These are phyloP conservation scores for Chlorella vulgaris DNA, from an alignment of 139 green algal genomes.

Conservation along the genomic window DNA sequence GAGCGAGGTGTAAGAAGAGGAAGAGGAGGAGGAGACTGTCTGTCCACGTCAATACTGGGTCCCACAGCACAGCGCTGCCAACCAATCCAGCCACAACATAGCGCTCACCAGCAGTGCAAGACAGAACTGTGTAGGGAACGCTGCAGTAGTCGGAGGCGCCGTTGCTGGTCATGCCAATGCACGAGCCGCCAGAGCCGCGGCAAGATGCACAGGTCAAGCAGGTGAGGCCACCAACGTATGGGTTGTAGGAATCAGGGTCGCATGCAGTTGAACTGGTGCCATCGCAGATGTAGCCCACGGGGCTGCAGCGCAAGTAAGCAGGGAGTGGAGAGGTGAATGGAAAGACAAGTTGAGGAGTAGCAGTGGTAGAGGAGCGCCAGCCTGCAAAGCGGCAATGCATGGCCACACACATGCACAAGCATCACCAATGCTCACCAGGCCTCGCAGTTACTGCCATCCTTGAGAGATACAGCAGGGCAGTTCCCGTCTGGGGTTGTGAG, in stretches of 20 bases:
- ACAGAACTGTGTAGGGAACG: not conserved
- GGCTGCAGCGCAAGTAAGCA: not conserved
- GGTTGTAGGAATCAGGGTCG: not conserved
- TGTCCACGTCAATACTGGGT: no score
- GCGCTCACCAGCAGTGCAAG: not conserved
- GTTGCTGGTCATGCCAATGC: not conserved
- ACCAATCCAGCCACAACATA: not conserved
- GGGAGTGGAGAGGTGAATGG: not conserved
- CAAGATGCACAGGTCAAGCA: not conserved
- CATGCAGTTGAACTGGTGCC: not conserved
- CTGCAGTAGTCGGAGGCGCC: constrained; percentile 15
- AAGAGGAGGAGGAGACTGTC: no score
- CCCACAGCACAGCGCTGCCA: not conserved
- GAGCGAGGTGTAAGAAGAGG: no score
- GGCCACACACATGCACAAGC: not conserved
- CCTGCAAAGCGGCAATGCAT: not conserved
- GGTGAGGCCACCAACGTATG: not conserved
- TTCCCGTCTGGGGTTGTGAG: not conserved
- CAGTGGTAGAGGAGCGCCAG: not conserved
- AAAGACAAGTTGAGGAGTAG: not conserved
- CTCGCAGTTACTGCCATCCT: not conserved
- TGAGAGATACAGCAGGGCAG: not conserved
- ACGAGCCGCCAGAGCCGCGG: not conserved
- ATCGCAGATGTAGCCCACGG: not conserved
- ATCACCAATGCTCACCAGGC: not conserved